Evolutionary conservation across 2,329 filamentous ascomycete genomes (phyloP).

Genomic region (Stagonosporopsis rhizophila): DNA sequence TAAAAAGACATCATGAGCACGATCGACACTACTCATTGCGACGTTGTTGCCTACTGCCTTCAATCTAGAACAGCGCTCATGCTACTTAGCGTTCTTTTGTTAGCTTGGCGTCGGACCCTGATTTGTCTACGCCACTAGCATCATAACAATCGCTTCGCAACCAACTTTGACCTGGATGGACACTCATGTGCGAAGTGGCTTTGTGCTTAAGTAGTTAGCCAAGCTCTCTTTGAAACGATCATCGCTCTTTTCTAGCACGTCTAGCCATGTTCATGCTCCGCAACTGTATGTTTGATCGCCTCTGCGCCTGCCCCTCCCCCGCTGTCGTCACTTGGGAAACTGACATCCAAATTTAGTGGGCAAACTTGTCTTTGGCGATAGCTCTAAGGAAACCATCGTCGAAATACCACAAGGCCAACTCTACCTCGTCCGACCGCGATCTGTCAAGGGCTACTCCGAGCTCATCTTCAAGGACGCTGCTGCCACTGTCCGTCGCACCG

Average conservation of each 20-base stretch:
- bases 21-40: not conserved
- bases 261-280: constrained; percentile 52
- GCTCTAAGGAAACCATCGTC: constrained; percentile 89
- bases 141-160: constrained; percentile 14
- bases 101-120: constrained; percentile 18
- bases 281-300: constrained; percentile 44
- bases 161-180: constrained; percentile 14
- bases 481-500: constrained; percentile 88
- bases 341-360: constrained; percentile 66
- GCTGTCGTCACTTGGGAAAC: constrained; percentile 28
- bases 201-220: constrained; percentile 18
- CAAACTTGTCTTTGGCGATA: constrained; percentile 90
- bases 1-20: constrained; percentile 2
- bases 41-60: constrained; percentile 5
- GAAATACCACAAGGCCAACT: constrained; percentile 96
- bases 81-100: constrained; percentile 3
- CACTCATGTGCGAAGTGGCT: constrained; percentile 12
- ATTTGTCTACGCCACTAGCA: constrained; percentile 15
- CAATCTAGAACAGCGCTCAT: constrained; percentile 5
- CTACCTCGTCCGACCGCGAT: constrained; percentile 93
- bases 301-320: constrained; percentile 35
- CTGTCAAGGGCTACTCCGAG: constrained; percentile 96
- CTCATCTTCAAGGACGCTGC: constrained; percentile 98
- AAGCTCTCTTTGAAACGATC: constrained; percentile 32
- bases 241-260: constrained; percentile 13